Evolutionary conservation across 441 rosid genomes (phyloP).

Genomic region (Syzygium malaccense): DNA sequence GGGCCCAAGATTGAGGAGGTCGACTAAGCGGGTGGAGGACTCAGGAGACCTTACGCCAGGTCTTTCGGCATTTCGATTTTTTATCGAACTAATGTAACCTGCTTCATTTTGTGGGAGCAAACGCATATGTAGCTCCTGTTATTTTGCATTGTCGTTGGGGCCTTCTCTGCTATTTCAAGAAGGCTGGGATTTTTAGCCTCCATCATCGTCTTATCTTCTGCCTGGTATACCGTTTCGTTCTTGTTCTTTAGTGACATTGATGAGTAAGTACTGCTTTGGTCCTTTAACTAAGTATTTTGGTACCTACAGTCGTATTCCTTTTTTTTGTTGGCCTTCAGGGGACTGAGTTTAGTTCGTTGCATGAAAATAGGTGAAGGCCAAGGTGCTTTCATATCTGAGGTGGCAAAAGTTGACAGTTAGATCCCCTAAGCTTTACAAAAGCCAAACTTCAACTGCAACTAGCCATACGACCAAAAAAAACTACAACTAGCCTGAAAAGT

Average conservation of each 20-base stretch:
- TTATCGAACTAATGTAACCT: neutral
- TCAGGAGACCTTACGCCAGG: neutral
- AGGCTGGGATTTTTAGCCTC: neutral
- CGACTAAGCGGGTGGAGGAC: neutral
- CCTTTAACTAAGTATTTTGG: neutral
- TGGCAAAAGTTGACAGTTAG: neutral
- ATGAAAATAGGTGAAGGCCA: neutral
- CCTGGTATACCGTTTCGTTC: neutral
- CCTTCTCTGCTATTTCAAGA: neutral
- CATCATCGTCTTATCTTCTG: neutral
- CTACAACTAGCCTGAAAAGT: neutral
- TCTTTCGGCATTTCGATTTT: neutral
- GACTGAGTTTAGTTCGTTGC: neutral
- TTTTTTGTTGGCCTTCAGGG: neutral
- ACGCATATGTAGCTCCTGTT: neutral
- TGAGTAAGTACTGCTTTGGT: neutral
- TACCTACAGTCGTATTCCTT: neutral
- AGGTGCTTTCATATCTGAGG: neutral
- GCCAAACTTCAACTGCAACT: neutral
- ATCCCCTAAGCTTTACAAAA: neutral
- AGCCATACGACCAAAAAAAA: neutral
- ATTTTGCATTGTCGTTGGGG: neutral
- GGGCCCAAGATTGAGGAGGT: constrained; percentile 14
- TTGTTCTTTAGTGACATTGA: neutral
- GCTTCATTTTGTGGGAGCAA: neutral